Base-by-base conservation (phyloP, 805 yeast genomes). In the Wickerhamomyces chaumierensis region DNA sequence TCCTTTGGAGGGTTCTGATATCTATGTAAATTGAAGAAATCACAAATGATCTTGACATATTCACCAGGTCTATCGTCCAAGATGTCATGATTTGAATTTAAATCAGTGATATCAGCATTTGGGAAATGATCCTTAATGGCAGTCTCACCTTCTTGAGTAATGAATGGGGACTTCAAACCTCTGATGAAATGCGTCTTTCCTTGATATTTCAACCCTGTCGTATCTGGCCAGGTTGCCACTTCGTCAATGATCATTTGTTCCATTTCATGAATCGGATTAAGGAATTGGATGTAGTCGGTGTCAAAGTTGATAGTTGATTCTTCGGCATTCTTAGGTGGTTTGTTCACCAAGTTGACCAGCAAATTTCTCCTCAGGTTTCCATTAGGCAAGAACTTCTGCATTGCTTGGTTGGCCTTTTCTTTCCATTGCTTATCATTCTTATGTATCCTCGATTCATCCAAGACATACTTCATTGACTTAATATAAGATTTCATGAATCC, bases 361-460 rank as follows among this genome's bases (percentile, higher is more conserved):
- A 70, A 48, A 39, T 68, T 69, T 37, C 56, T 44, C 39, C 71
- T 53, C 17, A 48, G 44, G 15, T 51, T 45, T 16, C 47, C 54
- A 69, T 90, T 92, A 47, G 98, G 98, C 67, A 90, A 82, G 64
- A 87, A 92, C 68, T 85, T 88, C 60, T 87, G 88, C 58, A 85
- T 79, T 62, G 90, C 74, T 58, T 84, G 83, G 42, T 90, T 80
- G 40, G 95, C 95, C 69, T 90, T 90, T 51, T 88, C 86, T 36
- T 95, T 94, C 60, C 60, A 52, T 28, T 49, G 52, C 38, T 55
- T 53, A 39, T 56, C 57, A 15, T 39, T 42, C 14, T 54, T 47
- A 20, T 37, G 42, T 27, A 57, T 53, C 17, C 44, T 46, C 8
- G 49, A 48, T 48, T 85, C 79, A 66, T 82, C 82, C 45, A 94